These are phyloP conservation scores for Debaryomyces tyrocola DNA, from an alignment of 805 yeast species.

Conservation along the genomic window DNA sequence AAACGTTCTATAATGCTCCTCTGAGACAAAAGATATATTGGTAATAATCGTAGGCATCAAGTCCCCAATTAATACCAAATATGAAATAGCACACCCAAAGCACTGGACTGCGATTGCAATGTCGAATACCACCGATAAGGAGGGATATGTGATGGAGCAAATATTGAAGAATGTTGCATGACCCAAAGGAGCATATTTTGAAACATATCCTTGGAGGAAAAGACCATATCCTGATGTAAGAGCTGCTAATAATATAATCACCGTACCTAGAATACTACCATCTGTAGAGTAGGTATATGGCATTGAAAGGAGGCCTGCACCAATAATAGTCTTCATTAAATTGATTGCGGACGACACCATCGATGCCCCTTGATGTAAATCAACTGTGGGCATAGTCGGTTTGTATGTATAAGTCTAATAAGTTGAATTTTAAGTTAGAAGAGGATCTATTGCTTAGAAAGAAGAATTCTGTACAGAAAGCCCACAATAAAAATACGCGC, in stretches of 20 bases:
- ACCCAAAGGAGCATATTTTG: conserved; percentile 55
- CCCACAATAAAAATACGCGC: background rate
- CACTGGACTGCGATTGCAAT: conserved; percentile 70
- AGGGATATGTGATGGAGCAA: conserved; percentile 63
- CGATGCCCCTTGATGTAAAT: conserved; percentile 42
- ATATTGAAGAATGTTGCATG: conserved; percentile 72
- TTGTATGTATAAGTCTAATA: too few species aligned
- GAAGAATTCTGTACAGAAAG: background rate
- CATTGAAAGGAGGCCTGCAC: conserved; percentile 77
- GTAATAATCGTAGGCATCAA: conserved; percentile 59
- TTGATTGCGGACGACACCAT: conserved; percentile 61
- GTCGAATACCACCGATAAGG: conserved; percentile 61
- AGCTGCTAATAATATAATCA: conserved; percentile 61
- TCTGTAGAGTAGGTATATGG: conserved; percentile 72
- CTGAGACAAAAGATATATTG: conserved; percentile 18
- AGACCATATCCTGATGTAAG: conserved; percentile 67
- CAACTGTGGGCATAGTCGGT: background rate
- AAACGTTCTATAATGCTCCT: conserved; percentile 42
- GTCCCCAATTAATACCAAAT: conserved; percentile 70
- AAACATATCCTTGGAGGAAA: conserved; percentile 58
- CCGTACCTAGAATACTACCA: conserved; percentile 58
- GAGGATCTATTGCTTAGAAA: too few species aligned
- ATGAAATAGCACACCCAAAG: conserved; percentile 69
- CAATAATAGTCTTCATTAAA: conserved; percentile 73
- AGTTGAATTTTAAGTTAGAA: too few species aligned